Percentiles rank a stretch among this genome's conserved stretches.
phyloP scores from a whole-genome alignment of 768 basidiomycete species.

The Pulveroboletus sp. region DNA sequence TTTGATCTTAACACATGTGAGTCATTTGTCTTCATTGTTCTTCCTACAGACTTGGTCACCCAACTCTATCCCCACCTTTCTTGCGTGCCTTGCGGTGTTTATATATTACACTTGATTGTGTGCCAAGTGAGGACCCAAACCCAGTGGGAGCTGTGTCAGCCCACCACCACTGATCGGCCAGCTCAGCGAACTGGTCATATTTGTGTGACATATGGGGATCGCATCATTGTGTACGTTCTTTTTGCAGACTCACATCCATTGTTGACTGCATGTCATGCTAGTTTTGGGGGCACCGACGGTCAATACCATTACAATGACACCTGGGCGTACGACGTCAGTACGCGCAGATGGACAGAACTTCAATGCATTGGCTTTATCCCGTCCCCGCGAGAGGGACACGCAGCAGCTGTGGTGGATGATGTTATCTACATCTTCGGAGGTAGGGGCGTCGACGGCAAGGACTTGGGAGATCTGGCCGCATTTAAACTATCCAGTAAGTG shows the following conservation, averaged over 20 bases:
- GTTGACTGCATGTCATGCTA: constrained; percentile 30
- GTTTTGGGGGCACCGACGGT: constrained; percentile 98
- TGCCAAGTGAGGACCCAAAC: constrained; percentile 68
- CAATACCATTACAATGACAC: constrained; percentile 99
- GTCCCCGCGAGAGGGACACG: constrained; percentile 91
- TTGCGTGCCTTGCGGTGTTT: not conserved
- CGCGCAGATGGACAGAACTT: constrained; percentile 83
- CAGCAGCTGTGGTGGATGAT: constrained; percentile 93
- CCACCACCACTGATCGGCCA: constrained; percentile 54
- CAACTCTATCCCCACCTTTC: not conserved
- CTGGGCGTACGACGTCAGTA: constrained; percentile 85
- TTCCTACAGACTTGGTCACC: not conserved
- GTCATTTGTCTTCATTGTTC: constrained; percentile 25
- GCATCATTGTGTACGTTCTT: constrained; percentile 70
- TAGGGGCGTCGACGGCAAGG: constrained; percentile 94
- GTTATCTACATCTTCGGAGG: constrained; percentile 98
- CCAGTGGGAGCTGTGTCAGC: constrained; percentile 77
- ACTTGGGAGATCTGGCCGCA: constrained; percentile 88
- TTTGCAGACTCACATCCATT: constrained; percentile 13
- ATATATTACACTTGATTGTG: constrained; percentile 1
- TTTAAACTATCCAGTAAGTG: constrained; percentile 94
- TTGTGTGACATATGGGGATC: constrained; percentile 76
- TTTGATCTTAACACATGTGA: constrained; percentile 93
- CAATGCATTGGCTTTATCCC: constrained; percentile 97
- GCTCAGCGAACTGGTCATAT: constrained; percentile 91